A percentile compares a stretch with the other conserved stretches of the same genome.
phyloP scores from a whole-genome alignment of 305 asterid species.

The Ilex paraguariensis region DNA sequence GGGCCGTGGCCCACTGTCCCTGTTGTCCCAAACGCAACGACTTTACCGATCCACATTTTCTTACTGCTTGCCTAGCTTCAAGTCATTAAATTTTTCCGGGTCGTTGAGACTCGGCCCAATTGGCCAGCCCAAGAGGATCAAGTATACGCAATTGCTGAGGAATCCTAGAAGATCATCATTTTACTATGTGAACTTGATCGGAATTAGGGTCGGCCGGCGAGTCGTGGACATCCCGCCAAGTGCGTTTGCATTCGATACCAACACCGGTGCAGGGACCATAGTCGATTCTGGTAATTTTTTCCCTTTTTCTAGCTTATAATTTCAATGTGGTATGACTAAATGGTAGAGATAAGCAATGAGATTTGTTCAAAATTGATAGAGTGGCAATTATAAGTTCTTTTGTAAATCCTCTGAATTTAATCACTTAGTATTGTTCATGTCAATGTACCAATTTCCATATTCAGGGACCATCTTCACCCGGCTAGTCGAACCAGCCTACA shows the following conservation, averaged over 20 bases:
- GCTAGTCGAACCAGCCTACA: slow-evolving; percentile 50
- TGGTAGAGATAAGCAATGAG: no score
- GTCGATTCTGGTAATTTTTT: slow-evolving; percentile 59
- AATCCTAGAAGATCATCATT: slow-evolving; percentile 73
- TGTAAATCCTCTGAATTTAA: no score
- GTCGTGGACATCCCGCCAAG: slow-evolving; percentile 43
- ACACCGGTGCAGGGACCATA: slow-evolving; percentile 72
- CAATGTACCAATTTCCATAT: no score
- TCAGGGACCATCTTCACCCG: slow-evolving; percentile 37
- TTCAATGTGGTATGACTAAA: neutral
- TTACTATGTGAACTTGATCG: slow-evolving; percentile 70
- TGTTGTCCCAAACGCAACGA: slow-evolving; percentile 44
- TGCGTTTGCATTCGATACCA: slow-evolving; percentile 61
- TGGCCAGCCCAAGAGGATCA: slow-evolving; percentile 67
- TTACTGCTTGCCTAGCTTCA: slow-evolving; percentile 79
- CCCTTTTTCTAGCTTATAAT: neutral
- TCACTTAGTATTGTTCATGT: no score
- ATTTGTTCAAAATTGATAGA: no score
- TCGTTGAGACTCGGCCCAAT: slow-evolving; percentile 62
- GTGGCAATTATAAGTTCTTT: no score
- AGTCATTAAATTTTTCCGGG: slow-evolving; percentile 56
- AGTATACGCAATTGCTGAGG: slow-evolving; percentile 55
- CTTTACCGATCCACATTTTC: slow-evolving; percentile 78
- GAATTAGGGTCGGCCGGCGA: slow-evolving; percentile 52
- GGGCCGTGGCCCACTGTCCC: slow-evolving; percentile 75